A percentile compares a stretch with the other conserved stretches of the same genome.
Conservation (phyloP, 768 basidiomycete genomes). For the Cystofilobasidium bisporidii region DNA sequence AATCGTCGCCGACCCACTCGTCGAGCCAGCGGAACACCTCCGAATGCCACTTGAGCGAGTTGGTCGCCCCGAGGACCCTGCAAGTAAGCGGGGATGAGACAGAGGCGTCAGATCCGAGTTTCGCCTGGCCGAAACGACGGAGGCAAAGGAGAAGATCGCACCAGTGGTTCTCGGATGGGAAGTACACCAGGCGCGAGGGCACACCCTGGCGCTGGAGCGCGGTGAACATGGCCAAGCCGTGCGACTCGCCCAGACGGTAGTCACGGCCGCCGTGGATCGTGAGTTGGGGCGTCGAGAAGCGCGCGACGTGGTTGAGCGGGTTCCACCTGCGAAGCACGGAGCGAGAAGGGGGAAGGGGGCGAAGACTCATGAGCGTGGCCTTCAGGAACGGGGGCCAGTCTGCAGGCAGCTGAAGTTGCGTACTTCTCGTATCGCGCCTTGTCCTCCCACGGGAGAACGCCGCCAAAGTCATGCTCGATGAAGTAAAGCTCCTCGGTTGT, state of each 20-base stretch:
- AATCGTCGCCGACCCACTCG: constrained; percentile 40
- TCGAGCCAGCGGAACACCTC: constrained; percentile 88
- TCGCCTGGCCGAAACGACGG: no score
- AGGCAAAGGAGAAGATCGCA: no score
- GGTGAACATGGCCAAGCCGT: constrained; percentile 75
- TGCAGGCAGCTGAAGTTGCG: constrained; percentile 28
- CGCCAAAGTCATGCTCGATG: constrained; percentile 32
- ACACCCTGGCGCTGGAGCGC: constrained; percentile 66
- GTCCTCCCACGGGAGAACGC: constrained; percentile 31
- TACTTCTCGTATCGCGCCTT: constrained; percentile 30
- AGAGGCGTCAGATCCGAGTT: no score
- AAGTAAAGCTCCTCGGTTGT: constrained; percentile 66
- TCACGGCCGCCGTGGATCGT: constrained; percentile 71
- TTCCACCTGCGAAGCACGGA: constrained; percentile 46
- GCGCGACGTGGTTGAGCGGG: constrained; percentile 68
- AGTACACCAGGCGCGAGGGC: constrained; percentile 67
- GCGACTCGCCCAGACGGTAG: constrained; percentile 48
- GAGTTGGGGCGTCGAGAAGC: constrained; percentile 78
- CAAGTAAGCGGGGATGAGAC: no score
- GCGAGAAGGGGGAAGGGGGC: constrained; percentile 29
- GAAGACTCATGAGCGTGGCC: no score
- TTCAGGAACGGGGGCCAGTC: no score
- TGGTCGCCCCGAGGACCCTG: constrained; percentile 48
- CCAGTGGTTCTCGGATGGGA: constrained; percentile 92
- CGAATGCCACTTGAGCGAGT: constrained; percentile 62